These are phyloP conservation scores for Globisporangium barbulae DNA, from an alignment of 352 stramenopile species.

Conservation along the genomic window DNA sequence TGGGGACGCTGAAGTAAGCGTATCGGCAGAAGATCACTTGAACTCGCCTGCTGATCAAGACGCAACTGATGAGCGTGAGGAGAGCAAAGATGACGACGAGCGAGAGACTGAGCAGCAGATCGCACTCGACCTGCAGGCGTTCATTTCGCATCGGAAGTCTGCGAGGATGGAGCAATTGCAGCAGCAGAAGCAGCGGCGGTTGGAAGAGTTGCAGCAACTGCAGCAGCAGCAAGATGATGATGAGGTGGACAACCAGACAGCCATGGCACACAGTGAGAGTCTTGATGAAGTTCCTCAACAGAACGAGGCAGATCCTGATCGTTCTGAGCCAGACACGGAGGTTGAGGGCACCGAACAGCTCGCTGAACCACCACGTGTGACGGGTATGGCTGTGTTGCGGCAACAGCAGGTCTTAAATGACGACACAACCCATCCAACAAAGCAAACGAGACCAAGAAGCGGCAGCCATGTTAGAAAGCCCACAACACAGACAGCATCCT, in stretches of 20 bases:
- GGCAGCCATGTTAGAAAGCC: not conserved
- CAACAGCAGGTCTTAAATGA: not conserved
- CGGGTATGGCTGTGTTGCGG: too few species aligned
- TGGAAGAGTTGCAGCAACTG: not conserved
- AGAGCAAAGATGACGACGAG: not conserved
- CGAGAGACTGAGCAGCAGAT: constrained; percentile 18
- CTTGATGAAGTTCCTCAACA: not conserved
- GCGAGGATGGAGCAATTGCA: constrained; percentile 38
- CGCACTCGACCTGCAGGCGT: constrained; percentile 28
- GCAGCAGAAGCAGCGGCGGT: constrained; percentile 21
- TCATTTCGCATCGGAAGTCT: constrained; percentile 35
- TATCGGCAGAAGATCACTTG: not conserved
- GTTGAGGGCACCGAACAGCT: not conserved
- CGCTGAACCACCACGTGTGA: not conserved
- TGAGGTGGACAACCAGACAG: not conserved
- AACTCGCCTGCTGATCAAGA: not conserved
- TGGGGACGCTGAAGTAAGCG: not conserved
- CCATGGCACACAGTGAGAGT: not conserved
- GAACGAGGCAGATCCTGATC: not conserved
- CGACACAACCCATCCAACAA: not conserved
- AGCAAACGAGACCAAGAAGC: not conserved
- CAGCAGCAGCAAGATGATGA: not conserved
- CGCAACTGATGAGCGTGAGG: not conserved
- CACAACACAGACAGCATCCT: not conserved
- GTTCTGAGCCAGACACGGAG: too few species aligned